Base-by-base conservation (phyloP, 805 yeast genomes). In the Clavispora asparagi region DNA sequence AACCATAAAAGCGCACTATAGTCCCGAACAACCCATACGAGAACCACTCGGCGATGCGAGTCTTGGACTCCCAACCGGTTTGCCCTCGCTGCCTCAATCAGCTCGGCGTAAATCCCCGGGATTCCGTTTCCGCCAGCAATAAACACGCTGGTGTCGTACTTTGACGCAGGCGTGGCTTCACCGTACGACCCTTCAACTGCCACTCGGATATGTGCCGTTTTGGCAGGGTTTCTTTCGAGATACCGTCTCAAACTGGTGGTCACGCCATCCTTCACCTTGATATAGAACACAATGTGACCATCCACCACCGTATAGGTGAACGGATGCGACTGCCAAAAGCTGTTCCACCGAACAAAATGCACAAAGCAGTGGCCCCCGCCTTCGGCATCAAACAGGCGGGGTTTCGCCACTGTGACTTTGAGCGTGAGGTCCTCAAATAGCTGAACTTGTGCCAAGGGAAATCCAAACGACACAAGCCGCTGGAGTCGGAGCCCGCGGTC, bases 301-400 rank as follows among this genome's bases (percentile, higher is more conserved):
- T 40, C 49, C 19, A 51, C 16, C 10, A 51, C 47, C 6, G 70
- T 65, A 44, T 65, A 68, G 0, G 87, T 81, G 53, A 83, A 83
- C 3, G 89, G 89, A 59, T 83, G 88, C 0, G 87, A 80, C 54
- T 83, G 83, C 79, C 83, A 78, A 55, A 80, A 77, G 54, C 76
- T 62, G 31, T 65, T 52, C 39, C 71, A 67, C 30, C 56, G 65
- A 39, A 79, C 55, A 51, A 78, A 70, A 53, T 78, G 80, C 16
- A 83, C 60, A 64, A 79, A 83, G 27, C 80, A 79, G 60, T 79
- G 83, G 23, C 83, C 82, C 1, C 88, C 88, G 0, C 86, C 84
- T 41, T 63, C 62, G 5, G 77, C 70, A 23, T 70, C 67, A 83
- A 86, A 83, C 54, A 71, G 61, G 3, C 70, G 66, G 1, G 87